Evolutionary conservation across 2,329 filamentous ascomycete species (phyloP).

Genomic region (Cladophialophora psammophila): DNA sequence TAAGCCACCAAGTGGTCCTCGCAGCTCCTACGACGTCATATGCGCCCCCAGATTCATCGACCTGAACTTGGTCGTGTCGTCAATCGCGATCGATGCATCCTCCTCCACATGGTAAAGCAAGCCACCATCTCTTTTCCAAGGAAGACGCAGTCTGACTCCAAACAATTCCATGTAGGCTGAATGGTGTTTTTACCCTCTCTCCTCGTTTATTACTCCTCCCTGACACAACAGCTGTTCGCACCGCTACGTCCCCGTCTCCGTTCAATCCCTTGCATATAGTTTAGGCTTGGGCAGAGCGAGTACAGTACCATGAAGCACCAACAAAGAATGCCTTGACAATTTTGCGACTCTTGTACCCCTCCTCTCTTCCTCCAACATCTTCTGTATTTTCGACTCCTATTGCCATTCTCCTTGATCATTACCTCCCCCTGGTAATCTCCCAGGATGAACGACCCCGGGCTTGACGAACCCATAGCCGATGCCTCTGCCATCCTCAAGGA

Average conservation of each 20-base stretch:
- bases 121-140: constrained; percentile 4
- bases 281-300: background rate
- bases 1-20: too few species aligned
- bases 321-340: background rate
- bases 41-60: background rate
- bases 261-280: background rate
- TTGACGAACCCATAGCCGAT: constrained; percentile 58
- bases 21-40: background rate
- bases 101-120: background rate
- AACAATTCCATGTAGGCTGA: constrained; percentile 1
- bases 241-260: background rate
- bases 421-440: background rate
- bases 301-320: background rate
- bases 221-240: background rate
- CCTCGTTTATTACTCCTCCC: background rate
- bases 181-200: background rate
- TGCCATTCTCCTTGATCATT: background rate
- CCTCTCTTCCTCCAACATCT: background rate
- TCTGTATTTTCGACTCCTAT: background rate
- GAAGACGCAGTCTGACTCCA: constrained; percentile 1
- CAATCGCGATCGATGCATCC: constrained; percentile 1
- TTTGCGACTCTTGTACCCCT: background rate
- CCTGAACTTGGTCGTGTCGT: background rate
- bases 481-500: constrained; percentile 56
- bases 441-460: constrained; percentile 61